These are phyloP conservation scores for Sclerotinia spermophila DNA, from an alignment of 2,329 filamentous ascomycete genomes.

Conservation along the genomic window DNA sequence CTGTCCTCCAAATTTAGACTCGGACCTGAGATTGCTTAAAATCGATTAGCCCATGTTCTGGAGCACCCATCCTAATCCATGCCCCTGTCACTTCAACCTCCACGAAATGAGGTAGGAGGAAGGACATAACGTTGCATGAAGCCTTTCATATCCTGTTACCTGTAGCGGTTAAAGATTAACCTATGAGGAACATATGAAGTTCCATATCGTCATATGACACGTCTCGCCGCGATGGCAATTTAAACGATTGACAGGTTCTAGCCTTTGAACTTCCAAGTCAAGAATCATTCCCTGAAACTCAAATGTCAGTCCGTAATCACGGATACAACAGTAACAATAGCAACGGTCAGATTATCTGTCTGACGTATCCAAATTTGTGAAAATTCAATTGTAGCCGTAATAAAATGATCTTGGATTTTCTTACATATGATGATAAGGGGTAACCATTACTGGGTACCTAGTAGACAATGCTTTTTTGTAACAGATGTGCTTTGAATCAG, in stretches of 20 bases:
- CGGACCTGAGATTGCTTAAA: conserved; percentile 1
- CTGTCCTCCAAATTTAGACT: not conserved
- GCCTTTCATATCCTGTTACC: conserved; percentile 2
- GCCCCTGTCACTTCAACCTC: not conserved
- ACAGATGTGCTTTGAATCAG: not conserved
- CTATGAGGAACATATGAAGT: not conserved
- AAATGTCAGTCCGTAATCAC: not conserved
- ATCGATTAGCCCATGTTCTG: not conserved
- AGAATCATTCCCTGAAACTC: not conserved
- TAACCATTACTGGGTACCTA: not conserved
- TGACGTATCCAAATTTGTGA: not conserved
- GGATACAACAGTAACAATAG: not conserved
- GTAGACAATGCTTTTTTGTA: not conserved
- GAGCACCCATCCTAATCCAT: not conserved
- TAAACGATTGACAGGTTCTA: not conserved
- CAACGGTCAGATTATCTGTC: not conserved
- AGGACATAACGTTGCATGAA: conserved; percentile 2
- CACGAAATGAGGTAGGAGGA: conserved; percentile 9
- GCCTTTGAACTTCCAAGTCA: not conserved
- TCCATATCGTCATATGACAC: conserved; percentile 6
- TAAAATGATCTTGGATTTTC: not conserved
- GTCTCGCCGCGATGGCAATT: not conserved
- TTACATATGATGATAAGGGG: not conserved
- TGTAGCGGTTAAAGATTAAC: not conserved
- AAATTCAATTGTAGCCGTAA: not conserved